Evolutionary conservation across 352 stramenopile species (phyloP).

Genomic region (Globisporangium paddicum): DNA sequence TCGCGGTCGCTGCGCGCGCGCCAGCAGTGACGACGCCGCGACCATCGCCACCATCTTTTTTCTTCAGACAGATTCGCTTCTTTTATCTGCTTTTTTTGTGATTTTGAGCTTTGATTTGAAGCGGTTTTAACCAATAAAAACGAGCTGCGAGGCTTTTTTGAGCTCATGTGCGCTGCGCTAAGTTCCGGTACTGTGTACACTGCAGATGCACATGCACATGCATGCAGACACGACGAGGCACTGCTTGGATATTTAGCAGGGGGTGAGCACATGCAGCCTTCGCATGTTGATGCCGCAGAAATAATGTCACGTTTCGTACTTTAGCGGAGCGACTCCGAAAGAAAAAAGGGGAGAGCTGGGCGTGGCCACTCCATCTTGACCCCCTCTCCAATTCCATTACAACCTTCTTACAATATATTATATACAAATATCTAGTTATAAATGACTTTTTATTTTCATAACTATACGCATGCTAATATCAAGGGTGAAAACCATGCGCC

Average conservation of each 20-base stretch:
- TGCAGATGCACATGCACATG: background rate
- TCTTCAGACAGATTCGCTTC: background rate
- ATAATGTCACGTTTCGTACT: background rate
- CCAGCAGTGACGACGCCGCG: background rate
- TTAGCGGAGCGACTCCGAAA: background rate
- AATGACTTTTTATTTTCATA: too few species aligned
- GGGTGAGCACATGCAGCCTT: too few species aligned
- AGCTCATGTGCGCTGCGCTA: background rate
- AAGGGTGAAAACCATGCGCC: background rate
- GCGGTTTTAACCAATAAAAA: background rate
- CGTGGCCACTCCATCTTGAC: conserved; percentile 1
- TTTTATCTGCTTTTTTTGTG: background rate
- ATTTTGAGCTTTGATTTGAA: background rate
- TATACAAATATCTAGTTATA: too few species aligned
- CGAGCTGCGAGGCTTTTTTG: background rate
- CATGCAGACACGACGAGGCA: background rate
- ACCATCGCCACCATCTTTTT: background rate
- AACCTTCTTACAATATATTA: background rate
- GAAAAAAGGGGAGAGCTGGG: background rate
- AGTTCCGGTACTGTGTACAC: too few species aligned
- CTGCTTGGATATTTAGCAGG: too few species aligned
- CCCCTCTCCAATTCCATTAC: too few species aligned
- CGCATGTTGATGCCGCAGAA: background rate
- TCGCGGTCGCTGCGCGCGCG: background rate
- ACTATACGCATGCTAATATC: background rate